Base-by-base conservation (phyloP, 2,329 filamentous ascomycete genomes). In the Diplodia intermedia region DNA sequence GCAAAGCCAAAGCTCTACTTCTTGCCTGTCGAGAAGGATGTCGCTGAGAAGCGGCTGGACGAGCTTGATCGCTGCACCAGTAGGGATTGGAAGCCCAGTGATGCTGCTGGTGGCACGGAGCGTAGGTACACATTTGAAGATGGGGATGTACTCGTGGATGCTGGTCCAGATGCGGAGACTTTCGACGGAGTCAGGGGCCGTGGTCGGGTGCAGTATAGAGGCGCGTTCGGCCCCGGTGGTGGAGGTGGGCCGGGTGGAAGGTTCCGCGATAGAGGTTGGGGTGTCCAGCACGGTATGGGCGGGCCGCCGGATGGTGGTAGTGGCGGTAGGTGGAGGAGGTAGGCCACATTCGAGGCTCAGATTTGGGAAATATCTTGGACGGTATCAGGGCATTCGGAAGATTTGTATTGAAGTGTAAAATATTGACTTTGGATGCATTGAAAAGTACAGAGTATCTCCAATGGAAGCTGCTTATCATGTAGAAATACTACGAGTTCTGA, bases 1-100 rank as follows among this genome's bases (percentile, higher is more conserved):
- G 79, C 87, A 0, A 90, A 90, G 73, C 89, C 89, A 0, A 86
- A 87, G 70, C 78, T 91, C 15, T 91, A 90, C 77, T 91, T 83
- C 77, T 81, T 86, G 53, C 88, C 91, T 1, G 91, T 93, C 0
- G 77, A 87, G 0, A 84, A 88, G 6, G 86, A 89, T 0, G 80
- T 93, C 6, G 90, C 86, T 0, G 83, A 86, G 18, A 84, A 85
- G 55, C 88, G 94, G 14, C 80, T 93, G 4, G 87, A 89, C 68
- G 83, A 83, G 62, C 82, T 91, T 18, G 82, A 85, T 18, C 74
- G 78, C 5, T 77, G 77, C 63, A 83, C 81, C 14, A 79, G 76
- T 66, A 72, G 78, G 18, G 78, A 81, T 55, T 84, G 82, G 82
- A 65, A 72, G 26, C 29, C 52, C 1, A 54, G 49, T 18, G 57